Conservation (phyloP, 257 asterid genomes). For the Lithospermum erythrorhizon region DNA sequence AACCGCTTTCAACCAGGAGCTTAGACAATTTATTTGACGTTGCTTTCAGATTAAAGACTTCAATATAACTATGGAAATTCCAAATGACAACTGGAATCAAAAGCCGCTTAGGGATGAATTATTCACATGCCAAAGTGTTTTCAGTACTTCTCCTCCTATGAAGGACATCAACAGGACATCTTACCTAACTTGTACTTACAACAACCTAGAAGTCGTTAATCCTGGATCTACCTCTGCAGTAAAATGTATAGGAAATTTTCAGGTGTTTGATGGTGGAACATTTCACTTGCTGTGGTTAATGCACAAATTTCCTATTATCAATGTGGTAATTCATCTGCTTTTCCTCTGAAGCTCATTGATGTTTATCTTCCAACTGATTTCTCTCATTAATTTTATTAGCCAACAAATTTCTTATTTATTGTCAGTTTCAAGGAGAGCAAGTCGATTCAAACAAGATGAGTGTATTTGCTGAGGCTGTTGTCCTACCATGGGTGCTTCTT, state of each 20-base stretch:
- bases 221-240: constrained; percentile 23
- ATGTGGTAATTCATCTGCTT: constrained; percentile 32
- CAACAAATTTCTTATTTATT: constrained; percentile 8
- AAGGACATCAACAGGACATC: constrained; percentile 30
- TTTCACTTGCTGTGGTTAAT: constrained; percentile 56
- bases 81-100: constrained; percentile 31
- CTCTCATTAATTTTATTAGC: constrained; percentile 8
- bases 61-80: constrained; percentile 49
- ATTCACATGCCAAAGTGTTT: constrained; percentile 57
- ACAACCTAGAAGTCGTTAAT: constrained; percentile 24
- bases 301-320: constrained; percentile 73
- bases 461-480: constrained; percentile 60
- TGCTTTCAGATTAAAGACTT: constrained; percentile 46
- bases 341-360: not conserved
- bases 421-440: constrained; percentile 45
- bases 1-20: not conserved
- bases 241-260: constrained; percentile 22
- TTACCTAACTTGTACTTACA: constrained; percentile 31
- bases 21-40: not conserved
- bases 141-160: constrained; percentile 24
- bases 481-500: constrained; percentile 75
- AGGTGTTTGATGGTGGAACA: constrained; percentile 45
- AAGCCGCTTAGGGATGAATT: constrained; percentile 31
- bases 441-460: constrained; percentile 29
- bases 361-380: constrained; percentile 6